These are phyloP conservation scores for Cucurbita argyrosperma DNA, from an alignment of 306 rosid species.

Conservation along the genomic window DNA sequence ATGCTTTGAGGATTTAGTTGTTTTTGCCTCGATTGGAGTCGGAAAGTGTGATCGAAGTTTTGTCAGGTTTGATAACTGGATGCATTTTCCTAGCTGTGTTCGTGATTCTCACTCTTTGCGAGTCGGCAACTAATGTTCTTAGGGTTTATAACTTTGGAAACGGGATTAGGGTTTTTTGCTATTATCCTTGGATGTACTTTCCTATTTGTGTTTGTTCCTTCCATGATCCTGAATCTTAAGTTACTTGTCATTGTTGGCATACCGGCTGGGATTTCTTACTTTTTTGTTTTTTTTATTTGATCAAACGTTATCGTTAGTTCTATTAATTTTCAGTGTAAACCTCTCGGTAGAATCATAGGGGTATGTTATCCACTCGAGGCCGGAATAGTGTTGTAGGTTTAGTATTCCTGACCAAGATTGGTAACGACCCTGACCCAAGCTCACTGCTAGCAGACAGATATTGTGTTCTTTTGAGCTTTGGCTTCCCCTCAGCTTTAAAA, in stretches of 20 bases:
- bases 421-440: no score
- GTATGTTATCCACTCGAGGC: no score
- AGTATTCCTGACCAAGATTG: background rate
- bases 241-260: background rate
- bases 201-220: background rate
- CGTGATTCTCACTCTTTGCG: background rate
- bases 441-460: no score
- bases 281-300: background rate
- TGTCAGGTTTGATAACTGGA: background rate
- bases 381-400: background rate
- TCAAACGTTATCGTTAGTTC: background rate
- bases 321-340: background rate
- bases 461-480: no score
- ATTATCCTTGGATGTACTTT: background rate
- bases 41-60: background rate
- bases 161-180: background rate
- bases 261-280: background rate
- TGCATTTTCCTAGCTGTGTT: background rate
- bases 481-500: no score
- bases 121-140: background rate
- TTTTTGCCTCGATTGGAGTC: background rate
- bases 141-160: background rate
- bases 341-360: background rate
- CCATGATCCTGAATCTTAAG: no score
- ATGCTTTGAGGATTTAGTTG: background rate